These are phyloP conservation scores for Cyclaneusma minus DNA, from an alignment of 2,329 filamentous ascomycete species.

Conservation along the genomic window DNA sequence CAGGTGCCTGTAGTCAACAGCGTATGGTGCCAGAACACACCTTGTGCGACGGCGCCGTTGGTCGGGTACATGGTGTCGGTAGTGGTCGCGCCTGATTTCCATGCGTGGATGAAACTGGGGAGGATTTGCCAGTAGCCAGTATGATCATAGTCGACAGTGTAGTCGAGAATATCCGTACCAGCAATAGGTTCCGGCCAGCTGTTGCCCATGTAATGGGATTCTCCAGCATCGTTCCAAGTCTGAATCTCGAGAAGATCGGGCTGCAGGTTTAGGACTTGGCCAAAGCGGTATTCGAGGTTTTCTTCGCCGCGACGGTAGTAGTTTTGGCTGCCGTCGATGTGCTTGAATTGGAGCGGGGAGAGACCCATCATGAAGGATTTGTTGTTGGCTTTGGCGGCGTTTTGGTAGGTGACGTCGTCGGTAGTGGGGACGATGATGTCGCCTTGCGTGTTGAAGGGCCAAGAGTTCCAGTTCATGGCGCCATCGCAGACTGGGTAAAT, in stretches of 20 bases:
- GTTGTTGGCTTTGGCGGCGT: slow-evolving; percentile 13
- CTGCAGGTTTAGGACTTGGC: slow-evolving; percentile 16
- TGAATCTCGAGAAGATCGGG: slow-evolving; percentile 24
- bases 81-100: slow-evolving; percentile 17
- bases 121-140: slow-evolving; percentile 20
- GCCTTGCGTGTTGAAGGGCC: slow-evolving; percentile 13
- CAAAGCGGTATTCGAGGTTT: slow-evolving; percentile 20
- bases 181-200: slow-evolving; percentile 20
- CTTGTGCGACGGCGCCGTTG: slow-evolving; percentile 8
- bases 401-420: slow-evolving; percentile 17
- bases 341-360: slow-evolving; percentile 24
- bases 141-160: slow-evolving; percentile 19
- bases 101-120: slow-evolving; percentile 21
- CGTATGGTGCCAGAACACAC: slow-evolving; percentile 18
- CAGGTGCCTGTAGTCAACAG: slow-evolving; percentile 5
- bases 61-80: slow-evolving; percentile 9
- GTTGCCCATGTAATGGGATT: slow-evolving; percentile 25
- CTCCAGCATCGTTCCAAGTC: slow-evolving; percentile 25
- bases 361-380: slow-evolving; percentile 24
- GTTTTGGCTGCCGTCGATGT: slow-evolving; percentile 15
- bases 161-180: slow-evolving; percentile 12
- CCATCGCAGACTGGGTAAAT: slow-evolving; percentile 17
- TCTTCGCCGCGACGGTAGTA: slow-evolving; percentile 22
- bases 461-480: slow-evolving; percentile 22
- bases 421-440: slow-evolving; percentile 14